Base-by-base conservation (phyloP, 106 monocot species). In the Dendrobium officinale region DNA sequence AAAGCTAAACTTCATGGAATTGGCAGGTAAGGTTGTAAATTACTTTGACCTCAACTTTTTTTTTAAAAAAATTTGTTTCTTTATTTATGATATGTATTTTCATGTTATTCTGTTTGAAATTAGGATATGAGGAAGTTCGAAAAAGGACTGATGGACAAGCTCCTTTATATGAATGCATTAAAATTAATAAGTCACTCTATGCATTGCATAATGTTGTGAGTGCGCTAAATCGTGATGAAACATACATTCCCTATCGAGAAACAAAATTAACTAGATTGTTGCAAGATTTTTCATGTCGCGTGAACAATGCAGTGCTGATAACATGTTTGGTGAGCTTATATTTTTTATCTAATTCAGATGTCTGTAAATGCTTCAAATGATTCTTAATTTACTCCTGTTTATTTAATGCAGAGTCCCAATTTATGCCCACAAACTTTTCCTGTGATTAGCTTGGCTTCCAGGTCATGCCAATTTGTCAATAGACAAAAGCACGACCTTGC, bases 191-290 rank as follows among this genome's bases (percentile, higher is more conserved):
- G 72, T 87, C 90, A 40, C 18, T 93, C 6, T 85, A 88, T 84
- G 79, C 88, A 42, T 78, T 93, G 73, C 75, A 83, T n/a, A 88
- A 90, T 85, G 88, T 93, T 73, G 79, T 93, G 2, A 82, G 49
- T 75, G 86, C 93, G 55, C 55, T 88, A 9, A 93, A 93, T 80
- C 45, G 77, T 8, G 85, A 81, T 51, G 85, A 82, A 29, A 47
- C 59, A 42, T 83, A 80, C 59, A 77, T 93, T 42, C 85, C 86
- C 13, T 93, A 90, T 20, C 44, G 82, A 90, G 82, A 90, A 75
- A 87, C 80, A 75, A 93, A 87, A 84, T 61, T 93, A 41, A 93
- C 90, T 41, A 88, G 81, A 48, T 76, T 93, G 77, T 88, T 93
- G 77, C 90, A 88, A 80, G 88, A 82, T 66, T 93, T 66, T 93